Evolutionary conservation across 2,329 filamentous ascomycete species (phyloP), one percentile per base, ranked within the genome.

Genomic region (Ceratocystis eucalypticola): DNA sequence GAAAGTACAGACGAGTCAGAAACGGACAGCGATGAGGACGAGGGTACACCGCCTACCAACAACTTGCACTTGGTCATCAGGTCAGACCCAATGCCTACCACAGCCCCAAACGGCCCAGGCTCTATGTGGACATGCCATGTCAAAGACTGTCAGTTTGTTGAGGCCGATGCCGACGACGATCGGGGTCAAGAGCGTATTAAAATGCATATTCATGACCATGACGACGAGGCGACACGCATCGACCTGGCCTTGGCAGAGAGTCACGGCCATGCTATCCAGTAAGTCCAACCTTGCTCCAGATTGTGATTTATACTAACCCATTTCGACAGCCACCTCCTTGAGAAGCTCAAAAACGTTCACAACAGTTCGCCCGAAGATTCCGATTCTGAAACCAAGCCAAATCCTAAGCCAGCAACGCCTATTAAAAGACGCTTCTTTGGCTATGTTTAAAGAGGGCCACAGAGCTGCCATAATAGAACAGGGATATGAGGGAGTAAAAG

Each of bases 101-200:
- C 76, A 6, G 74, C 73, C 2, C 78, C 83, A 0, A 77, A 79
- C 44, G 85, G 83, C 0, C 82, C 84, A 0, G 79, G 84, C 67
- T 82, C 86, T 65, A 84, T 84, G 0, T 91, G 87, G 87, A 77
- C 76, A 0, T 91, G 88, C 71, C 80, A 81, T 3, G 79, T 87
- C 68, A 82, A 84, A 77, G 84, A 81, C 28, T 91, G 88, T 71
- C 76, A 76, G 46, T 85, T 85, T 70, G 79, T 85, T 50, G 83
- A 89, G 10, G 85, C 85, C 68, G 80, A 80, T 1, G 84, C 83
- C n/a, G 80, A 84, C 57, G 78, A 81, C 53, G 74, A 80, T 2
- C 77, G 80, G 0, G 82, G 82, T 28, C 80, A 83, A 67, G 75
- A 78, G 3, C 75, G 82, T 8, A 86, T 90, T 59, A 46, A 78